Percentiles rank a stretch among this genome's conserved stretches.
phyloP scores from a whole-genome alignment of 192 early-diverging fungal genomes.

The Paraglomus occultum region DNA sequence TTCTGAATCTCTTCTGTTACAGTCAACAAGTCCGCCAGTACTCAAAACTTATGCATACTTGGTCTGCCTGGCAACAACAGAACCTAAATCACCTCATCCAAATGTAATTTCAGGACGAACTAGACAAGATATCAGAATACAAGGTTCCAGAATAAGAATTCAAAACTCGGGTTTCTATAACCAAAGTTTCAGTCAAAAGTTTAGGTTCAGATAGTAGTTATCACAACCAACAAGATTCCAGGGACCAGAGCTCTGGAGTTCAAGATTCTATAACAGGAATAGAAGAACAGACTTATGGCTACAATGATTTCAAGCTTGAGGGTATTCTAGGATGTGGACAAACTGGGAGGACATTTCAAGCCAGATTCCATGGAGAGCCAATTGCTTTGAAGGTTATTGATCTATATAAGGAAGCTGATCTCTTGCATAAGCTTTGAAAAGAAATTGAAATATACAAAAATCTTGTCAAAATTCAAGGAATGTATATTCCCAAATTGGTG shows the following conservation, averaged over 20 bases:
- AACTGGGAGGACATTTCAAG: conserved; percentile 27
- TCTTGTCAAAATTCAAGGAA: conserved; percentile 12
- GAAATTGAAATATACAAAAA: conserved; percentile 10
- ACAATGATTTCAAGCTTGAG: conserved; percentile 22
- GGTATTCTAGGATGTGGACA: conserved; percentile 27
- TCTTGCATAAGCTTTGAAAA: conserved; percentile 15
- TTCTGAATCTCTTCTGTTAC: not conserved
- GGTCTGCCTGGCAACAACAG: conserved; percentile 3
- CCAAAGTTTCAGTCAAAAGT: conserved; percentile 27
- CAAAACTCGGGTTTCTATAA: conserved; percentile 24
- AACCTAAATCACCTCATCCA: conserved; percentile 22
- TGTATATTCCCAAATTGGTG: conserved; percentile 20
- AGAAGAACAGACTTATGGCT: conserved; percentile 25
- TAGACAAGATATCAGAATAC: conserved; percentile 23
- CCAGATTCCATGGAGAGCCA: conserved; percentile 15
- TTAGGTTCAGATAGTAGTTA: conserved; percentile 18
- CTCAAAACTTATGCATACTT: conserved; percentile 27
- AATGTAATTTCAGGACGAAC: conserved; percentile 16
- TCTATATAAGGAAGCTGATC: conserved; percentile 27
- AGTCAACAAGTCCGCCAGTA: conserved; percentile 18
- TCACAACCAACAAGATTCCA: conserved; percentile 19
- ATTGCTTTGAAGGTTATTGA: conserved; percentile 26
- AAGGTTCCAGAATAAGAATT: conserved; percentile 11
- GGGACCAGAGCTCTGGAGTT: conserved; percentile 11
- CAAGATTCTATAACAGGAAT: conserved; percentile 13